Percentiles rank a stretch among this genome's conserved stretches.
phyloP scores from a whole-genome alignment of 2,329 filamentous ascomycete genomes.

The Fusarium buxicola region DNA sequence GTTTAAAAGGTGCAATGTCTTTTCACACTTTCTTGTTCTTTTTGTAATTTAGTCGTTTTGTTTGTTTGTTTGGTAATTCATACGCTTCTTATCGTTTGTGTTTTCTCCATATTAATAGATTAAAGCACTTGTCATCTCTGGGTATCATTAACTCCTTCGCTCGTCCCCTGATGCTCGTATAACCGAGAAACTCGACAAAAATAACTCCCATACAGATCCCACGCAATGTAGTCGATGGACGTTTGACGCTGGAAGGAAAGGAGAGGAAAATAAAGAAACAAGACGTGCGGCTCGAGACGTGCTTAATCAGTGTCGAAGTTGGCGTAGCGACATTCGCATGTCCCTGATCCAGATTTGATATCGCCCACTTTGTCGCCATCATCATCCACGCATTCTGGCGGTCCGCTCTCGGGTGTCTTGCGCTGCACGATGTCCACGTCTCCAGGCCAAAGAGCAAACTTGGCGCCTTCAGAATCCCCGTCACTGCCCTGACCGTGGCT shows the following conservation, averaged over 20 bases:
- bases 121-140: conserved; percentile 25
- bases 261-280: not conserved
- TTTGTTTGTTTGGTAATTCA: not conserved
- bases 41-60: not conserved
- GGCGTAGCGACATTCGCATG: conserved; percentile 55
- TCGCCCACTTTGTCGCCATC: conserved; percentile 52
- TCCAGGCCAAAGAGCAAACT: conserved; percentile 65
- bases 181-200: not conserved
- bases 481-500: conserved; percentile 39
- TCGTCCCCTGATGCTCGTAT: not conserved
- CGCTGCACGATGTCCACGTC: conserved; percentile 67
- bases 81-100: conserved; percentile 2
- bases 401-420: conserved; percentile 53
- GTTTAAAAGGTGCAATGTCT: not conserved
- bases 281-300: not conserved
- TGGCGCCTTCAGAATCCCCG: conserved; percentile 16
- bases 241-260: no score
- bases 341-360: conserved; percentile 51
- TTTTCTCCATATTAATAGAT: conserved; percentile 21
- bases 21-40: not conserved
- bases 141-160: conserved; percentile 38
- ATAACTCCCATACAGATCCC: not conserved
- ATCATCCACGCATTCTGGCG: conserved; percentile 65
- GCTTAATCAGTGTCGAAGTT: conserved; percentile 46
- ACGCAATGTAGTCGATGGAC: no score